These are phyloP conservation scores for Alternaria rosae DNA, from an alignment of 2,329 filamentous ascomycete genomes.

Conservation along the genomic window DNA sequence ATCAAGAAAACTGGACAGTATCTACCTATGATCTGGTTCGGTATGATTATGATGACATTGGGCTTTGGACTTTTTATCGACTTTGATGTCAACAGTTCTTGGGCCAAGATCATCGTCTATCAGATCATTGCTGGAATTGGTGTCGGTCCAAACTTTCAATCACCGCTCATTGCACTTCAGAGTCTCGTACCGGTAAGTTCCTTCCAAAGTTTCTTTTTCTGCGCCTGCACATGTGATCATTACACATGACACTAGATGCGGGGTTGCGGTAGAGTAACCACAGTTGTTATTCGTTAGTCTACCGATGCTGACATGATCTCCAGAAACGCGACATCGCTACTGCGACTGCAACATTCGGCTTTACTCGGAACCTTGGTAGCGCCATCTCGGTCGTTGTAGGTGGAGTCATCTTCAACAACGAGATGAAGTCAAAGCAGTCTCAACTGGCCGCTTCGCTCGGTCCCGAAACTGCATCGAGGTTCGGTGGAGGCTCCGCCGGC, in stretches of 20 bases:
- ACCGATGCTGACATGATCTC: slow-evolving; percentile 19
- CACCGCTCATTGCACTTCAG: slow-evolving; percentile 73
- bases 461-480: slow-evolving; percentile 56
- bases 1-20: slow-evolving; percentile 58
- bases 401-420: slow-evolving; percentile 80
- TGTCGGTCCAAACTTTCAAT: slow-evolving; percentile 73
- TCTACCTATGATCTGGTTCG: slow-evolving; percentile 49
- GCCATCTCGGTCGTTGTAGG: slow-evolving; percentile 75
- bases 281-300: slow-evolving; percentile 2
- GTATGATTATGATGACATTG: slow-evolving; percentile 47
- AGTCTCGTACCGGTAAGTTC: slow-evolving; percentile 61
- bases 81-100: slow-evolving; percentile 40
- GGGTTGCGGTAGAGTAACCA: slow-evolving; percentile 2
- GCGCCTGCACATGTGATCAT: background rate
- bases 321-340: slow-evolving; percentile 69
- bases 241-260: slow-evolving; percentile 4
- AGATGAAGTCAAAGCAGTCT: slow-evolving; percentile 66
- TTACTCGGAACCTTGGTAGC: slow-evolving; percentile 73
- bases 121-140: slow-evolving; percentile 51
- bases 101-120: slow-evolving; percentile 52
- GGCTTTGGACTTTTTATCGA: slow-evolving; percentile 51
- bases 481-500: slow-evolving; percentile 67
- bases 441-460: slow-evolving; percentile 61
- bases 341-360: slow-evolving; percentile 71
- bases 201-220: background rate